Conservation (phyloP, 2,329 filamentous ascomycete genomes). For the Alternaria novae-zelandiae region DNA sequence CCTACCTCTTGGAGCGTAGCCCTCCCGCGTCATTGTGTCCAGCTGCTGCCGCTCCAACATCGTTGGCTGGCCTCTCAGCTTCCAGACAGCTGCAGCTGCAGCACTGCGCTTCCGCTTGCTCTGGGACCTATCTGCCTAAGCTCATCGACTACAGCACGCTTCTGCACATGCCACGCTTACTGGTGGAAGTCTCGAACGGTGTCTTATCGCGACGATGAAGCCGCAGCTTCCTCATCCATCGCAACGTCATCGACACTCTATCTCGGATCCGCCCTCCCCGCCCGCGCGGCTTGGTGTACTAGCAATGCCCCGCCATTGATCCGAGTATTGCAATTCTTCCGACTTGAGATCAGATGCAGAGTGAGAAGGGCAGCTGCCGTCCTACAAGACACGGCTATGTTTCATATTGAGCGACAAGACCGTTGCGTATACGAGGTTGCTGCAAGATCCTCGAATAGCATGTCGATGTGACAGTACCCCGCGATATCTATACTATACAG, state of each 20-base stretch:
- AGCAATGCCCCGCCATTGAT: neutral
- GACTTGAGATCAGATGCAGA: neutral
- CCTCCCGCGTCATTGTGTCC: conserved; percentile 14
- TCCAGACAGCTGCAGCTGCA: neutral
- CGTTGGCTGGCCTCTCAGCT: conserved; percentile 1
- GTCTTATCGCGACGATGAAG: conserved; percentile 1
- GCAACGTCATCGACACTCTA: neutral
- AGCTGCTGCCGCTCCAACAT: neutral
- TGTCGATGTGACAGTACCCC: neutral
- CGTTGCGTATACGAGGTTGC: neutral
- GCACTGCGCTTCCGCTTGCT: neutral
- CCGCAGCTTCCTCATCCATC: neutral
- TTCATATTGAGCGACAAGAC: neutral
- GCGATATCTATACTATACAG: neutral
- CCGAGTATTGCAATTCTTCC: neutral
- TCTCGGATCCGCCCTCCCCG: neutral
- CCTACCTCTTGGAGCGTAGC: conserved; percentile 12
- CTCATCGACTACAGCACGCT: neutral
- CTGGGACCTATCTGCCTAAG: neutral
- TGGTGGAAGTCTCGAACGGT: neutral
- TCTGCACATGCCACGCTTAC: neutral
- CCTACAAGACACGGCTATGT: neutral
- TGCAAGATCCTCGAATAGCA: neutral
- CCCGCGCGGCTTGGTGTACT: neutral
- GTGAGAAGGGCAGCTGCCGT: neutral